Conservation (phyloP, 1,284 basidiomycete species). For the Fomes fomentarius region DNA sequence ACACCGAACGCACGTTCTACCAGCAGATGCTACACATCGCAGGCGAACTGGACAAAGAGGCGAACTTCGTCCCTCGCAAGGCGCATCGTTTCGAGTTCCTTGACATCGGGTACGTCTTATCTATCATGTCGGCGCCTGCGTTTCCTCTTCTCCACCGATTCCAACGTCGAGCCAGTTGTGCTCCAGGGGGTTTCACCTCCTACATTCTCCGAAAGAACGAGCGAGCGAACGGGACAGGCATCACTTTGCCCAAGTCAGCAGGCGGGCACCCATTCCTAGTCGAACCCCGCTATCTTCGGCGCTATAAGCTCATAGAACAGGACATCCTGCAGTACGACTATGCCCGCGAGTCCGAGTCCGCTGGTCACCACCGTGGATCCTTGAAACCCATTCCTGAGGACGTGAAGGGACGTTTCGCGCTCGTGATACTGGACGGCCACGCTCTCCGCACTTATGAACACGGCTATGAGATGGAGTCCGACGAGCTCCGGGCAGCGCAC, state of each 20-base stretch:
- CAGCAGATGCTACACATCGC: slow-evolving; percentile 18
- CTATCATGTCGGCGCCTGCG: background rate
- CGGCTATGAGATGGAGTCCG: background rate
- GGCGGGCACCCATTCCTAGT: slow-evolving; percentile 33
- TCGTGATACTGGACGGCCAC: slow-evolving; percentile 40
- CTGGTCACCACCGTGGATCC: background rate
- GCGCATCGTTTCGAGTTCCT: slow-evolving; percentile 18
- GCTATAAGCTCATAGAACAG: slow-evolving; percentile 28
- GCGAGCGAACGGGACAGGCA: slow-evolving; percentile 32
- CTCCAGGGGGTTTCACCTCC: slow-evolving; percentile 38
- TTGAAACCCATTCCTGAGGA: slow-evolving; percentile 5
- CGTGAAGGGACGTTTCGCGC: slow-evolving; percentile 24
- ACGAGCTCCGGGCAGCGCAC: background rate
- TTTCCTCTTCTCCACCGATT: background rate
- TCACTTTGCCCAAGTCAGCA: slow-evolving; percentile 29
- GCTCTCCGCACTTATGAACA: slow-evolving; percentile 32
- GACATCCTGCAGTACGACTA: slow-evolving; percentile 34
- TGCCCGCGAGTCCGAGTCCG: background rate
- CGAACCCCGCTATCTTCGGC: slow-evolving; percentile 19
- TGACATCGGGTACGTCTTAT: slow-evolving; percentile 23
- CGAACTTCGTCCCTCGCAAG: slow-evolving; percentile 10
- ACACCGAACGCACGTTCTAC: slow-evolving; percentile 12
- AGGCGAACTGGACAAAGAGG: slow-evolving; percentile 19
- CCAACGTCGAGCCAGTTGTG: no score
- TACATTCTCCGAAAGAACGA: slow-evolving; percentile 34